Percentiles rank a stretch among this genome's conserved stretches.
Evolutionary conservation across 495 filamentous ascomycete species (phyloP).

Genomic region (Penicillium verhagenii): DNA sequence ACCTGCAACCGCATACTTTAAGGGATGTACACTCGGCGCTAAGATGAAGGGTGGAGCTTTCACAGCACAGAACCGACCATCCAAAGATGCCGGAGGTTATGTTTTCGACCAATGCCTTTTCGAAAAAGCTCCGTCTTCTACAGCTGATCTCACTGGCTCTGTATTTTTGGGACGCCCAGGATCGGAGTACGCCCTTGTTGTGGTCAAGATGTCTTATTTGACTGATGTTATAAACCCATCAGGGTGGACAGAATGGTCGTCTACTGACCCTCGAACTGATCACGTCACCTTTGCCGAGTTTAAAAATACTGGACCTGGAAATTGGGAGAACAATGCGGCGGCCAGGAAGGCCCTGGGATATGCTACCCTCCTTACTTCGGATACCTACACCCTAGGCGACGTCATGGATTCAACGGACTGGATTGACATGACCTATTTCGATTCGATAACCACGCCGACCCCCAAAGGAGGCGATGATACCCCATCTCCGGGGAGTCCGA

Average conservation of each 20-base stretch:
- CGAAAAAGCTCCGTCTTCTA: background rate
- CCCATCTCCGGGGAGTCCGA: background rate
- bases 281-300: conserved; percentile 2
- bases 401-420: conserved; percentile 3
- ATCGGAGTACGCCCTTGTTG: background rate
- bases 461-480: background rate
- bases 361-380: background rate
- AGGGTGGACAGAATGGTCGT: background rate
- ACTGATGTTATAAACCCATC: background rate
- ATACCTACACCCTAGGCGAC: background rate
- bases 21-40: conserved; percentile 1
- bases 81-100: background rate
- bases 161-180: background rate
- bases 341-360: background rate
- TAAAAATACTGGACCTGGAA: background rate
- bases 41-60: background rate
- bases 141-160: background rate
- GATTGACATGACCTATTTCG: conserved; percentile 5
- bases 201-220: background rate
- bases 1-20: conserved; percentile 4
- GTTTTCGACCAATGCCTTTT: conserved; percentile 6
- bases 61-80: background rate
- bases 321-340: background rate
- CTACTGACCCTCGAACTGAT: background rate
- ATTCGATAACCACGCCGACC: background rate